Conservation (phyloP, 768 basidiomycete species). For the Calocera cornea region DNA sequence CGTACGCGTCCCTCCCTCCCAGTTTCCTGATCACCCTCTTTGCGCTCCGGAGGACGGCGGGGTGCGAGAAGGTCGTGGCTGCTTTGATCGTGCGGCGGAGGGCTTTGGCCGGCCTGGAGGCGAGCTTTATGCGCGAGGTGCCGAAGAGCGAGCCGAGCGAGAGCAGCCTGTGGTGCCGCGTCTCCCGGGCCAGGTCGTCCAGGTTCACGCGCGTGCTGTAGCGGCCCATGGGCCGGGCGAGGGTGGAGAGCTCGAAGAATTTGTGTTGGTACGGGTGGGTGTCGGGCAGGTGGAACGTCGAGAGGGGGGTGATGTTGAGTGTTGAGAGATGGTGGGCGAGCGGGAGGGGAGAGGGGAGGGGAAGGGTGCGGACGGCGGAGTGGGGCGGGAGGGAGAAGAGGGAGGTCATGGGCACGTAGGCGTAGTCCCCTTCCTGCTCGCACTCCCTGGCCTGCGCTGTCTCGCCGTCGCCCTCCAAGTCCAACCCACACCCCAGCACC, state of each 20-base stretch:
- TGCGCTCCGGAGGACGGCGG: slow-evolving; percentile 32
- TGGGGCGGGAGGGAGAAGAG: slow-evolving; percentile 40
- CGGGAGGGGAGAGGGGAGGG: slow-evolving; percentile 39
- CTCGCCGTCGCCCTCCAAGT: not conserved
- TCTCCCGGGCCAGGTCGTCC: slow-evolving; percentile 29
- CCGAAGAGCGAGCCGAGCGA: slow-evolving; percentile 68
- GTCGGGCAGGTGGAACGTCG: slow-evolving; percentile 42
- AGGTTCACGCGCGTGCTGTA: slow-evolving; percentile 19
- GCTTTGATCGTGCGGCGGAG: slow-evolving; percentile 38
- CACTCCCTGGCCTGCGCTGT: slow-evolving; percentile 34
- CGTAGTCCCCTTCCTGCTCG: slow-evolving; percentile 43
- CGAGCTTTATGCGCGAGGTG: slow-evolving; percentile 49
- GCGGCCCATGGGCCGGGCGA: slow-evolving; percentile 15
- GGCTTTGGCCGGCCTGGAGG: slow-evolving; percentile 26
- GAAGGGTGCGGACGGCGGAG: slow-evolving; percentile 27
- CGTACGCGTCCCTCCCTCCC: slow-evolving; percentile 32
- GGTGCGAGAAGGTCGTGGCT: slow-evolving; percentile 45
- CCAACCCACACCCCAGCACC: slow-evolving; percentile 25
- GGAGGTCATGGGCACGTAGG: slow-evolving; percentile 56
- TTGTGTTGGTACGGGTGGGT: slow-evolving; percentile 47
- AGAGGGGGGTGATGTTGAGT: slow-evolving; percentile 28
- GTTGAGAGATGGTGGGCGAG: slow-evolving; percentile 33
- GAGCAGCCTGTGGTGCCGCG: slow-evolving; percentile 37
- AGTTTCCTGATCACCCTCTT: slow-evolving; percentile 32
- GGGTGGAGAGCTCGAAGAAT: slow-evolving; percentile 35